phyloP scores from a whole-genome alignment of 116 monocot genomes.

The Phalaenopsis hybrid region DNA sequence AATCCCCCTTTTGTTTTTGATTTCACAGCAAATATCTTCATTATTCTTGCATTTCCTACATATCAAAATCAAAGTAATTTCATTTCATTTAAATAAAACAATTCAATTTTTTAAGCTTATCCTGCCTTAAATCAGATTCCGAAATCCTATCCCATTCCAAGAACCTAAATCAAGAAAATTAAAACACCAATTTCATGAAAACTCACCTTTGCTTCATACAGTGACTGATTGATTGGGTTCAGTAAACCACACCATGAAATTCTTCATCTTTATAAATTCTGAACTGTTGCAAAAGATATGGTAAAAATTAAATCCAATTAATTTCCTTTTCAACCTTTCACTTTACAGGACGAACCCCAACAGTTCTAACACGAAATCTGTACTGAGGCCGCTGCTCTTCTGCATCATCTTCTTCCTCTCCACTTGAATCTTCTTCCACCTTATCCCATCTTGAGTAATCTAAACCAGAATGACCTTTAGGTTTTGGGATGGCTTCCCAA shows the following conservation, averaged over 20 bases:
- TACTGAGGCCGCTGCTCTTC: conserved; percentile 68
- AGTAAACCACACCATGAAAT: not conserved
- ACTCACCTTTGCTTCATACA: not conserved
- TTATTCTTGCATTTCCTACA: no score
- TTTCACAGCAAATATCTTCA: no score
- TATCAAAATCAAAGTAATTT: no score
- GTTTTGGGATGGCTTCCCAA: conserved; percentile 78
- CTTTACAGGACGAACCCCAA: conserved; percentile 67
- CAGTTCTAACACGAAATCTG: conserved; percentile 72
- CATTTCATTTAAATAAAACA: no score
- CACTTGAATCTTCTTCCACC: conserved; percentile 84
- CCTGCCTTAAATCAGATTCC: no score
- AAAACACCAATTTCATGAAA: not conserved
- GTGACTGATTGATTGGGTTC: not conserved
- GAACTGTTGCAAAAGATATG: not conserved
- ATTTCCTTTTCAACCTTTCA: conserved; percentile 19
- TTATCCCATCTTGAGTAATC: conserved; percentile 95
- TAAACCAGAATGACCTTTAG: conserved; percentile 81
- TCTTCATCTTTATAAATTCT: conserved; percentile 1
- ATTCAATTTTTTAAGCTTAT: no score
- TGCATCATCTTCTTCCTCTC: conserved; percentile 67
- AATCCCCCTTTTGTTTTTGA: no score
- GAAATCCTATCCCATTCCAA: no score
- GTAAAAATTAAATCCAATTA: not conserved
- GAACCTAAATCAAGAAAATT: not conserved